Evolutionary conservation across 306 rosid genomes (phyloP).

Genomic region (Rosa lucieae): DNA sequence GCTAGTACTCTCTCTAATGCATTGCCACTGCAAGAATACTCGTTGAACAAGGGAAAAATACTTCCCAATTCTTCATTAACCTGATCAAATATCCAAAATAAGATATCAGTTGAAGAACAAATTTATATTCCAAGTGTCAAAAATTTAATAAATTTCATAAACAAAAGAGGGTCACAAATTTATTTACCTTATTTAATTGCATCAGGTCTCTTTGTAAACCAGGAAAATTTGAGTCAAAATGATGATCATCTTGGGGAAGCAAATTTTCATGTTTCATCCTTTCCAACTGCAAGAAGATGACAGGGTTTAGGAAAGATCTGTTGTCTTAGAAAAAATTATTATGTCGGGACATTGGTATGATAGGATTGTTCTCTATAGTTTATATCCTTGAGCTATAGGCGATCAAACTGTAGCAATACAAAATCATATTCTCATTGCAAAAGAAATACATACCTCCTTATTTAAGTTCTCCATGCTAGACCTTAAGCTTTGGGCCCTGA

Average conservation of each 20-base stretch:
- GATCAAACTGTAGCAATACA: conserved; percentile 7
- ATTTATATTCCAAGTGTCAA: background rate
- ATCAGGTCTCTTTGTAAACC: conserved; percentile 69
- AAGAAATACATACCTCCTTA: conserved; percentile 59
- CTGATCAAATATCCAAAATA: conserved; percentile 39
- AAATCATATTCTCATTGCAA: conserved; percentile 1
- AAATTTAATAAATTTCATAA: background rate
- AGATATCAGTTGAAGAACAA: conserved; percentile 15
- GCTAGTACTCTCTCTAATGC: conserved; percentile 95
- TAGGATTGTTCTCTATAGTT: conserved; percentile 17
- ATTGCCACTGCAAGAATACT: conserved; percentile 64
- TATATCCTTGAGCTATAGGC: conserved; percentile 17
- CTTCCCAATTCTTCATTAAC: conserved; percentile 83
- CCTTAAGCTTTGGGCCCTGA: conserved; percentile 51
- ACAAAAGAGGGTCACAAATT: conserved; percentile 13
- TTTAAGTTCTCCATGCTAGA: conserved; percentile 77
- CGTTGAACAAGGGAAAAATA: conserved; percentile 67
- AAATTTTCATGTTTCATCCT: conserved; percentile 77
- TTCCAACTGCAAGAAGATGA: conserved; percentile 70
- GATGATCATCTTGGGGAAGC: conserved; percentile 45
- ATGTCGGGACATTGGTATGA: background rate
- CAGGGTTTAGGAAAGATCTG: conserved; percentile 18
- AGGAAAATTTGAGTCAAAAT: conserved; percentile 49
- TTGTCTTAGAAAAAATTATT: background rate
- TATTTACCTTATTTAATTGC: conserved; percentile 70